Conservation (phyloP, 2,329 filamentous ascomycete species). For the Colletotrichum incanum region DNA sequence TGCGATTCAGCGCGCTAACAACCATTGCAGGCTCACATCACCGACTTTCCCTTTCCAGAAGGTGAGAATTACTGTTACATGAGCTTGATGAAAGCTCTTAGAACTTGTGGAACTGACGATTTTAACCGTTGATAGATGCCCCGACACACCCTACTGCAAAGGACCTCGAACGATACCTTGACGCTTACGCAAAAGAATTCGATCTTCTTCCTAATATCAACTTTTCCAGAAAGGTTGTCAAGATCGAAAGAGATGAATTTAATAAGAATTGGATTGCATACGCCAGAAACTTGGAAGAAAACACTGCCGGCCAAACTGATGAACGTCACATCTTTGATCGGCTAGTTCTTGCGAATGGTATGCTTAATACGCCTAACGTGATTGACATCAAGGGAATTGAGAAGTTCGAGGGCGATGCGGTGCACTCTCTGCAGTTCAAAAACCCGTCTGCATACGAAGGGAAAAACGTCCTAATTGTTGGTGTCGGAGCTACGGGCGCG, state of each 20-base stretch:
- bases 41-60: conserved; percentile 38
- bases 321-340: conserved; percentile 27
- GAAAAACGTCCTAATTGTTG: conserved; percentile 79
- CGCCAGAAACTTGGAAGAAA: background rate
- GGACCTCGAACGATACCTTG: conserved; percentile 55
- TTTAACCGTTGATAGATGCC: conserved; percentile 43
- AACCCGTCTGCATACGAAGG: conserved; percentile 33
- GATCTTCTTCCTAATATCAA: conserved; percentile 52
- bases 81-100: background rate
- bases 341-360: conserved; percentile 39
- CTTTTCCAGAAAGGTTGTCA: conserved; percentile 25
- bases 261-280: conserved; percentile 20
- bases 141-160: conserved; percentile 46
- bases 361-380: conserved; percentile 28
- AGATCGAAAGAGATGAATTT: conserved; percentile 32
- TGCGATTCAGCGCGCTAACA: background rate
- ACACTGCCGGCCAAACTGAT: background rate
- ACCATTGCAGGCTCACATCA: conserved; percentile 16
- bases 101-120: background rate
- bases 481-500: conserved; percentile 83
- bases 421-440: conserved; percentile 44
- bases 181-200: conserved; percentile 58
- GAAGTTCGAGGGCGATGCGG: conserved; percentile 40
- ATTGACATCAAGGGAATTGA: conserved; percentile 40
- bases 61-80: background rate